Evolutionary conservation across 2,329 filamentous ascomycete genomes (phyloP).

Genomic region (Chaetothyriales sp.): DNA sequence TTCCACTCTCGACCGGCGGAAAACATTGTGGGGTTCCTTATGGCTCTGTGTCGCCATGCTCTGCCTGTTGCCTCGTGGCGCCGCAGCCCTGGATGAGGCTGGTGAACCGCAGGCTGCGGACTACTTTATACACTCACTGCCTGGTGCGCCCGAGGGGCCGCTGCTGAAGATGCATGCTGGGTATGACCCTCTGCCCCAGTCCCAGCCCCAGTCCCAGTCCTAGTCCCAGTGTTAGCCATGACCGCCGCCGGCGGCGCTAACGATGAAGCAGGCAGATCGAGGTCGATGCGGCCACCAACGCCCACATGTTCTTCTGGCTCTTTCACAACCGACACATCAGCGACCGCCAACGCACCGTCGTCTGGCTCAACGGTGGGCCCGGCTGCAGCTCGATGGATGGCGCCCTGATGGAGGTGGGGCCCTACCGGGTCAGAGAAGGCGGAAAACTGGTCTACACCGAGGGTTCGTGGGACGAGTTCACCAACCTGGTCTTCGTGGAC

Average conservation of each 20-base stretch:
- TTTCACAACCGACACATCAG: slow-evolving; percentile 92
- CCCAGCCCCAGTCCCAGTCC: too few species aligned
- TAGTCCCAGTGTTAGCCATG: slow-evolving; percentile 2
- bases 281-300: slow-evolving; percentile 67
- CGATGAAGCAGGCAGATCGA: slow-evolving; percentile 61
- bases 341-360: slow-evolving; percentile 73
- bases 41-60: slow-evolving; percentile 1
- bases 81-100: slow-evolving; percentile 1
- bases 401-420: slow-evolving; percentile 88
- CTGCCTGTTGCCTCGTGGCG: slow-evolving; percentile 3
- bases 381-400: slow-evolving; percentile 97
- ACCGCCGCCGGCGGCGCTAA: slow-evolving; percentile 3
- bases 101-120: slow-evolving; percentile 49
- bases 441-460: slow-evolving; percentile 63
- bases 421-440: slow-evolving; percentile 69
- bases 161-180: slow-evolving; percentile 96
- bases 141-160: slow-evolving; percentile 64
- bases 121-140: slow-evolving; percentile 75
- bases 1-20: not conserved
- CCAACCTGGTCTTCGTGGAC: slow-evolving; percentile 91
- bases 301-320: slow-evolving; percentile 97
- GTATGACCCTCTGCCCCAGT: slow-evolving; percentile 37
- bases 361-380: slow-evolving; percentile 95
- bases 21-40: not conserved
- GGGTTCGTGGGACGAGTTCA: slow-evolving; percentile 97